A percentile compares a stretch with the other conserved stretches of the same genome.
Evolutionary conservation across 2,329 filamentous ascomycete species (phyloP).

Genomic region (Pseudohalonectria lignicola): DNA sequence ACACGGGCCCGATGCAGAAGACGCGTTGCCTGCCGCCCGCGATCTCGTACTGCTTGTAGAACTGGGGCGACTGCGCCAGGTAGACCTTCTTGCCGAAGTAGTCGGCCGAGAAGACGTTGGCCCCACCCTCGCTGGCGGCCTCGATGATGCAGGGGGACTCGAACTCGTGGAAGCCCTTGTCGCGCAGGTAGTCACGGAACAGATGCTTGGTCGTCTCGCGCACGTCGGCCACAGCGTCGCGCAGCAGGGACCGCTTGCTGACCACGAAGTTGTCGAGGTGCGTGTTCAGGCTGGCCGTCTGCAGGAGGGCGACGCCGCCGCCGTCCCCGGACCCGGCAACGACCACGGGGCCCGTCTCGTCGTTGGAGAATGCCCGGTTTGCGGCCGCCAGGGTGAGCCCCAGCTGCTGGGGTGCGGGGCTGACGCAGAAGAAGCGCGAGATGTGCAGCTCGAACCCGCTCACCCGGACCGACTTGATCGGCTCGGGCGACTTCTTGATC

Average conservation of each 20-base stretch:
- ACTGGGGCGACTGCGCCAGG: slow-evolving; percentile 71
- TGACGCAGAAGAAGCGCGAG: slow-evolving; percentile 70
- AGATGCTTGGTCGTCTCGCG: slow-evolving; percentile 28
- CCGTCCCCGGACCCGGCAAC: slow-evolving; percentile 18
- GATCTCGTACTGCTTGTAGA: slow-evolving; percentile 84
- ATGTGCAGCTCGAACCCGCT: slow-evolving; percentile 79
- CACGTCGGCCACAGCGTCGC: slow-evolving; percentile 50
- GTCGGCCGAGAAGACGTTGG: slow-evolving; percentile 79
- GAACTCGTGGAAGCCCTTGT: slow-evolving; percentile 68
- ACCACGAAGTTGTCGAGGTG: slow-evolving; percentile 86
- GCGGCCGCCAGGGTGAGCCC: slow-evolving; percentile 46
- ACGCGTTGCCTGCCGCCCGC: slow-evolving; percentile 68
- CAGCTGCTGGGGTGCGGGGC: slow-evolving; percentile 46
- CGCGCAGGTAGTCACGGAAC: slow-evolving; percentile 52
- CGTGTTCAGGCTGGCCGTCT: slow-evolving; percentile 71
- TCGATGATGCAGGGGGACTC: slow-evolving; percentile 85
- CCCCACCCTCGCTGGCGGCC: slow-evolving; percentile 84
- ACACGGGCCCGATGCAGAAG: slow-evolving; percentile 70
- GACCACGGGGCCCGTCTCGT: slow-evolving; percentile 28
- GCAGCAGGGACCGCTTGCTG: slow-evolving; percentile 83
- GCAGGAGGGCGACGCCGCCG: slow-evolving; percentile 30
- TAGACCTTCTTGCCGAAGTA: slow-evolving; percentile 83
- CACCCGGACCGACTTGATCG: slow-evolving; percentile 79
- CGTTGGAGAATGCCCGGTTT: slow-evolving; percentile 43
- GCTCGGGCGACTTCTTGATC: slow-evolving; percentile 73